Percentiles rank a stretch among this genome's conserved stretches.
These are phyloP conservation scores for Phytophthora melonis DNA, from an alignment of 352 stramenopile genomes.

Conservation along the genomic window DNA sequence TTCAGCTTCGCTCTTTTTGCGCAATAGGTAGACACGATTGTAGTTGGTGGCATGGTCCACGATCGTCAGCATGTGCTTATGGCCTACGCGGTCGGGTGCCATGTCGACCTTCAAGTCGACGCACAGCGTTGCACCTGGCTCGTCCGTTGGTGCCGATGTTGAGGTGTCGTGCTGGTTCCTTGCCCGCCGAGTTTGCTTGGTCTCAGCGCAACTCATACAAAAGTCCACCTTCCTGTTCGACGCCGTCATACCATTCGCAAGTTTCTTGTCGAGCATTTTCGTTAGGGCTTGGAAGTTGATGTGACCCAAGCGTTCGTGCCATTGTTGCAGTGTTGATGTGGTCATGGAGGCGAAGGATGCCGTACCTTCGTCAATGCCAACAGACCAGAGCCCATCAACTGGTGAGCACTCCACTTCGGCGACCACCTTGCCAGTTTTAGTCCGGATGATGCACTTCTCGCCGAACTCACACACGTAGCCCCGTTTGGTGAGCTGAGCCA, in stretches of 20 bases:
- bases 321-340: not conserved
- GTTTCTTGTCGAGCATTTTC: constrained; percentile 12
- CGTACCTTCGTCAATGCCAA: not conserved
- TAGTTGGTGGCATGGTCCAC: no score
- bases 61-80: constrained; percentile 17
- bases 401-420: not conserved
- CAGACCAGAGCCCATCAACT: not conserved
- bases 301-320: constrained; percentile 9
- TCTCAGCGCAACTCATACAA: constrained; percentile 19
- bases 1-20: constrained; percentile 2
- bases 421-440: not conserved
- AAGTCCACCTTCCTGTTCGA: constrained; percentile 13
- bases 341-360: not conserved
- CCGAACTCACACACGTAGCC: not conserved
- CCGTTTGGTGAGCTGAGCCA: not conserved
- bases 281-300: constrained; percentile 17
- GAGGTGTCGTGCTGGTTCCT: constrained; percentile 13
- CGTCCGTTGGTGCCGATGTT: constrained; percentile 8
- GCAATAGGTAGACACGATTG: no score
- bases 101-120: constrained; percentile 24
- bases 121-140: constrained; percentile 13
- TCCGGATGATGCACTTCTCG: not conserved
- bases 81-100: not conserved
- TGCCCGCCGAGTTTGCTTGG: constrained; percentile 14
- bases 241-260: not conserved